phyloP scores from a whole-genome alignment of 768 basidiomycete genomes.

The Candolleomyces efflorescens region DNA sequence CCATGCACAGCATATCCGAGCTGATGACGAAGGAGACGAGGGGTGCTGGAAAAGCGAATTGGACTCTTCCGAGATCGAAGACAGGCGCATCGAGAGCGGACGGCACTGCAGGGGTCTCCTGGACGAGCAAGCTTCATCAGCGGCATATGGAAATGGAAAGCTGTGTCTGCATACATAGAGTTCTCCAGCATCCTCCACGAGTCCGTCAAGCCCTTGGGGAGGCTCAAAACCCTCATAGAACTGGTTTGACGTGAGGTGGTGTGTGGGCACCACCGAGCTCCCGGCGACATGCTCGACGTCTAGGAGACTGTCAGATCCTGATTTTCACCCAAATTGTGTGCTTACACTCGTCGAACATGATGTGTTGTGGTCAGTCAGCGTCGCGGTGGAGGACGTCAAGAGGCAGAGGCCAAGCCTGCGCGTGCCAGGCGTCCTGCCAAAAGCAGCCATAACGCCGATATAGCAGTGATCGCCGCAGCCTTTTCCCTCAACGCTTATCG shows the following conservation, averaged over 20 bases:
- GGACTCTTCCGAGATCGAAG: conserved; percentile 85
- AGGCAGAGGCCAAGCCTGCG: background rate
- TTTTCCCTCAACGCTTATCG: background rate
- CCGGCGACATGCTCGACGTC: conserved; percentile 83
- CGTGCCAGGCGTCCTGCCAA: background rate
- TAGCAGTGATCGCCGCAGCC: background rate
- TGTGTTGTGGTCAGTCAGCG: background rate
- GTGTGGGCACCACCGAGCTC: conserved; percentile 34
- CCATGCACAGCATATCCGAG: conserved; percentile 87
- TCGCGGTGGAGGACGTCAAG: background rate
- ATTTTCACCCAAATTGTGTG: conserved; percentile 10
- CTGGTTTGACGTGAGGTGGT: conserved; percentile 44
- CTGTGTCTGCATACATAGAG: conserved; percentile 20
- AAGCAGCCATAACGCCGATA: conserved; percentile 1
- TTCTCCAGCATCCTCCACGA: conserved; percentile 38
- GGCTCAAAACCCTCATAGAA: conserved; percentile 90
- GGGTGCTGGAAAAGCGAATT: conserved; percentile 84
- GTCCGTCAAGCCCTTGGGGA: conserved; percentile 49
- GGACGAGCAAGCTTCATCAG: background rate
- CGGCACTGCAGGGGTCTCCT: conserved; percentile 28
- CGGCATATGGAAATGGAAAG: conserved; percentile 4
- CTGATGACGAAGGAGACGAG: conserved; percentile 79
- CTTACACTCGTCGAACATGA: conserved; percentile 70
- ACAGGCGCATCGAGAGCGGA: conserved; percentile 53
- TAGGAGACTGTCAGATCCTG: conserved; percentile 25